Evolutionary conservation across 805 yeast genomes (phyloP), one percentile per base, ranked within the genome.

Genomic region (Lipomyces kockii): DNA sequence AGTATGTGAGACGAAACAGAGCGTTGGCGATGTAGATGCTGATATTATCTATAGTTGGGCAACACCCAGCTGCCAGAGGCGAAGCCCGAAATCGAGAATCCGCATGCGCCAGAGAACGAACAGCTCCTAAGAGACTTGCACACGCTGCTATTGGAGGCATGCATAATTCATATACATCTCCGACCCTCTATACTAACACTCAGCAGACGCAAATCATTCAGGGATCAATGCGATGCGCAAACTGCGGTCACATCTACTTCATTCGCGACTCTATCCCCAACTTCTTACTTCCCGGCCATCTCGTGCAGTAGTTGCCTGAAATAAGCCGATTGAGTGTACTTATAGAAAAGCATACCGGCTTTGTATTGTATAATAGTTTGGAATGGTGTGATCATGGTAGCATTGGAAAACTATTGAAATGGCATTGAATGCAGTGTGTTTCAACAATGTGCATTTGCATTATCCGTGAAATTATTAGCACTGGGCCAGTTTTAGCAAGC

Each of bases 251-350:
- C 78, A 82, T 90, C 7, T 95, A 93, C 79, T 86, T 89, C 80
- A 90, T 95, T 80, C 94, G 93, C 79, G 93, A 92, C 82, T 87
- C 95, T 61, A 92, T 95, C 73, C 97, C 99, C 46, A 94, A 94
- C 82, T 89, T 95, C 79, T 80, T 95, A 63, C 84, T 95, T 46
- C 98, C 99, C 39, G 98, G 98, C 6, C 98, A 95, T 77, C 82
- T 95, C 73, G 96, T 93, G 3, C 77, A 71, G 61, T 57, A 58
- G 43, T 0, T 5, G 17, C n/a, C 11, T 49, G n/a, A 14, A 4
- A 11, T 52, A 11, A 35, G 17, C 55, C 34, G 17, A 8, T 52
- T 25, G 29, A 25, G 55, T 25, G 49, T 43, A 37, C 27, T 43
- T 43, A n/a, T 43, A 43, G 49, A 43, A 17, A 43, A 37, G 43